A percentile compares a stretch with the other conserved stretches of the same genome.
These are phyloP conservation scores for Plantago elongata DNA, from an alignment of 257 asterid species.

Conservation along the genomic window DNA sequence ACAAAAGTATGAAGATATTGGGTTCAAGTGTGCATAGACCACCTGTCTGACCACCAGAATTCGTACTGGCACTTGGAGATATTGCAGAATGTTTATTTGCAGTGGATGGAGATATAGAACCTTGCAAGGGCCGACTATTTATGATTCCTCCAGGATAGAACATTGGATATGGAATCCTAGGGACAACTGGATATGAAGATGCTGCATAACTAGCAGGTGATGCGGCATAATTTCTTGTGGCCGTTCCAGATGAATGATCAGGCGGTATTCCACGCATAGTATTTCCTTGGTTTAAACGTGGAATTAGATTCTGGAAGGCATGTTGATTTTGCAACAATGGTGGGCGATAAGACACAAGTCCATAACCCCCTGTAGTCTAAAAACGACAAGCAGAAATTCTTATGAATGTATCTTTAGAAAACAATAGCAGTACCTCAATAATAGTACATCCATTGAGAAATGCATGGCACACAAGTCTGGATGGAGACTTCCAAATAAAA, in stretches of 20 bases:
- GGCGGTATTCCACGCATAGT: conserved; percentile 54
- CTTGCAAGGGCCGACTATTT: conserved; percentile 41
- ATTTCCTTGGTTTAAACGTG: conserved; percentile 64
- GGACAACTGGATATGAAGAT: conserved; percentile 51
- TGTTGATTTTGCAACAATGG: conserved; percentile 72
- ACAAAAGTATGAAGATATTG: conserved; percentile 15
- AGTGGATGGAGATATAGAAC: conserved; percentile 49
- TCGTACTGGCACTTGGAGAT: conserved; percentile 73
- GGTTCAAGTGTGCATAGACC: conserved; percentile 40
- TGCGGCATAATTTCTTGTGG: conserved; percentile 62
- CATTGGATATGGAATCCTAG: conserved; percentile 68
- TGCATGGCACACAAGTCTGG: neutral
- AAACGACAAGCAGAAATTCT: conserved; percentile 30
- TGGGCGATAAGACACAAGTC: conserved; percentile 80
- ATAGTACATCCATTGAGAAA: neutral
- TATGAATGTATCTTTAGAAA: conserved; percentile 1
- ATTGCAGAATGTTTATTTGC: conserved; percentile 64
- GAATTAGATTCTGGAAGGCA: conserved; percentile 50
- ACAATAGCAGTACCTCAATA: neutral
- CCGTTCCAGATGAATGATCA: conserved; percentile 57
- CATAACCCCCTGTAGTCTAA: conserved; percentile 81
- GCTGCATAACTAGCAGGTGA: conserved; percentile 56
- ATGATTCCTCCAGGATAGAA: conserved; percentile 57
- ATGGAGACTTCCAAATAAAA: neutral
- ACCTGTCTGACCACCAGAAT: conserved; percentile 74